These are phyloP conservation scores for Stephanodiscus minutulus DNA, from an alignment of 108 stramenopile species.

Conservation along the genomic window DNA sequence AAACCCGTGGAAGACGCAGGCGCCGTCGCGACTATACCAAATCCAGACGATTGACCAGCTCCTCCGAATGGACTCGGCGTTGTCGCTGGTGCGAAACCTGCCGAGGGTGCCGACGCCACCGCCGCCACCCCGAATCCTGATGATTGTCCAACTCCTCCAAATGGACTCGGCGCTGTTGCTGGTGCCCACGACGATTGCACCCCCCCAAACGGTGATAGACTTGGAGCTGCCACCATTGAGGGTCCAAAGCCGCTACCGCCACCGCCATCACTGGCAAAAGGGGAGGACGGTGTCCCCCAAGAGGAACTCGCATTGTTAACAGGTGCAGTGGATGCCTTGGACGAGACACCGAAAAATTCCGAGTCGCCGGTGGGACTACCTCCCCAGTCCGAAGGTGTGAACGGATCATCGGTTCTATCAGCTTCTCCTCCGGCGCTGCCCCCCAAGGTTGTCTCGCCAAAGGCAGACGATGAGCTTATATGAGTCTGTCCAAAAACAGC, in stretches of 20 bases:
- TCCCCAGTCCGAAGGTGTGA: no score
- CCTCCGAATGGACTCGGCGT: slow-evolving; percentile 15
- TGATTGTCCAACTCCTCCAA: slow-evolving; percentile 13
- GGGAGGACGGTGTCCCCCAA: no score
- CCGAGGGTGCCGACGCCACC: neutral
- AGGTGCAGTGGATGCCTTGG: neutral
- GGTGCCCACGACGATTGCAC: neutral
- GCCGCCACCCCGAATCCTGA: slow-evolving; percentile 9
- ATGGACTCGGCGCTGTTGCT: slow-evolving; percentile 12
- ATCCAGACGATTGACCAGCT: neutral
- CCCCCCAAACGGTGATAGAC: no score
- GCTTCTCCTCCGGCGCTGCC: neutral
- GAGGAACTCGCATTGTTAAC: neutral
- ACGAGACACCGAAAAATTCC: neutral
- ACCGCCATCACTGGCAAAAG: no score
- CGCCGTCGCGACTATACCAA: neutral
- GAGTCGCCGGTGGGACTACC: no score
- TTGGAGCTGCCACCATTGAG: no score
- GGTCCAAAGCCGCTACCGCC: no score
- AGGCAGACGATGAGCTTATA: neutral
- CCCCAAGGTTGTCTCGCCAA: neutral
- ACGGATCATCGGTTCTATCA: neutral
- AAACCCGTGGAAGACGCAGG: neutral
- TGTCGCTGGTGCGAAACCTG: slow-evolving; percentile 1
- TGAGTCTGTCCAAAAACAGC: neutral